A percentile compares a stretch with the other conserved stretches of the same genome.
These are phyloP conservation scores for Solanum sitiens DNA, from an alignment of 257 asterid genomes.

Conservation along the genomic window DNA sequence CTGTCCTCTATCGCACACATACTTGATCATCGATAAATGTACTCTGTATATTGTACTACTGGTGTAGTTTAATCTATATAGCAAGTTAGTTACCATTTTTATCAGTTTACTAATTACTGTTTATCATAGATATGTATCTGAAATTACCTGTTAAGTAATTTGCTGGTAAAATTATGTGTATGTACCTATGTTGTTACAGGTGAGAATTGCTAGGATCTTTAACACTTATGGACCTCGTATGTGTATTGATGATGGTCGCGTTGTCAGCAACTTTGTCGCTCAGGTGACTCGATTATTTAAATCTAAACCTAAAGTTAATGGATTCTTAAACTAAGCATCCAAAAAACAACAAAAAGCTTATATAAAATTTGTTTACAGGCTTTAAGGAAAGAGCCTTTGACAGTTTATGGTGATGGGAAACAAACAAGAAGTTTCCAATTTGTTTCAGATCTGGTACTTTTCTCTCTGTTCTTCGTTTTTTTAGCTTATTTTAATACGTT, in stretches of 20 bases:
- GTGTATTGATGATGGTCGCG: constrained; percentile 99
- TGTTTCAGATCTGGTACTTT: constrained; percentile 92
- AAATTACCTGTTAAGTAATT: not conserved
- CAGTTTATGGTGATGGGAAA: constrained; percentile 96
- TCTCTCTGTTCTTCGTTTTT: not conserved
- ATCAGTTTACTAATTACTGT: not conserved
- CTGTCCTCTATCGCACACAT: not conserved
- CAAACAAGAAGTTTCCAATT: constrained; percentile 95
- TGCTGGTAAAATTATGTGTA: not conserved
- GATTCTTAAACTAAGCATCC: not conserved
- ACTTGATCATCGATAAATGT: not conserved
- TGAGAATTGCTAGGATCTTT: constrained; percentile 89
- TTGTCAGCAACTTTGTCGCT: constrained; percentile 97
- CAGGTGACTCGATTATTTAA: constrained; percentile 41
- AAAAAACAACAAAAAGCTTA: not conserved
- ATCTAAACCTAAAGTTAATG: not conserved
- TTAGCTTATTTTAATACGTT: not conserved
- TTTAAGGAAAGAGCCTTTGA: constrained; percentile 86
- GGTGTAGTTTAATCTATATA: not conserved
- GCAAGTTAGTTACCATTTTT: not conserved
- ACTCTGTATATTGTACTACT: not conserved
- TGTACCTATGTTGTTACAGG: constrained; percentile 26
- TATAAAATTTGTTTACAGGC: constrained; percentile 37
- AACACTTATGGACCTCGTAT: constrained; percentile 97
- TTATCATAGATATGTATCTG: not conserved